Base-by-base conservation (phyloP, 805 yeast genomes). In the Maudiozyma turicensis region DNA sequence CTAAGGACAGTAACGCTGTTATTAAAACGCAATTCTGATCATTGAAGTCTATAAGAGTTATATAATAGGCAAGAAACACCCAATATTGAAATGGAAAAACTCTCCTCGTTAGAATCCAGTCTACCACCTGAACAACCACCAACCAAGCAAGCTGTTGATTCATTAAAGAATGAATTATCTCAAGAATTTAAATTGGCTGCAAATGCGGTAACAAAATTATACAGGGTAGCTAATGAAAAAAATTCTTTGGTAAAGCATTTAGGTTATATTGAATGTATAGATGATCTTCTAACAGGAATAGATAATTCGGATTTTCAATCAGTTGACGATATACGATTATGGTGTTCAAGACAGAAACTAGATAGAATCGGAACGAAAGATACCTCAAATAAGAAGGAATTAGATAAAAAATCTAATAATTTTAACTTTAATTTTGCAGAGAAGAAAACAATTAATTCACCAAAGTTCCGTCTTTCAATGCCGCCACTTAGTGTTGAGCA, bases 141-240 rank as follows among this genome's bases (percentile, higher is more conserved):
- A 2, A 60, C 65, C 8, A 52, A 54, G 26, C 63, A 60, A 40
- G 58, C 58, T 2, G 55, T 63, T 5, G 59, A 57, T 9, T 45
- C 52, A 31, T 65, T 81, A 43, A 76, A 73, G 51, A 67, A 65
- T 41, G 84, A 82, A 43, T 69, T 84, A 31, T 73, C 82, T 0
- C 71, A 71, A 42, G 85, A 82, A 56, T 84, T 84, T 68, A 82
- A 81, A 62, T 73, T 72, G 48, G 89, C 89, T 29, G 90, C 90
- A 44, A 77, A 81, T 53, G 76, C 86, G 7, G 86, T 84, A 31
- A 83, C 89, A 13, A 75, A 82, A 11, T 68, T 84, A 31, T 84
- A 84, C 55, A 66, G 86, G 42, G 63, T 81, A 5, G 77, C 86
- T 8, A 80, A 77, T 52, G 73, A 75, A 45, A 72, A 80, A 45